These are phyloP conservation scores for Cytospora schulzeri DNA, from an alignment of 2,329 filamentous ascomycete species.

Conservation along the genomic window DNA sequence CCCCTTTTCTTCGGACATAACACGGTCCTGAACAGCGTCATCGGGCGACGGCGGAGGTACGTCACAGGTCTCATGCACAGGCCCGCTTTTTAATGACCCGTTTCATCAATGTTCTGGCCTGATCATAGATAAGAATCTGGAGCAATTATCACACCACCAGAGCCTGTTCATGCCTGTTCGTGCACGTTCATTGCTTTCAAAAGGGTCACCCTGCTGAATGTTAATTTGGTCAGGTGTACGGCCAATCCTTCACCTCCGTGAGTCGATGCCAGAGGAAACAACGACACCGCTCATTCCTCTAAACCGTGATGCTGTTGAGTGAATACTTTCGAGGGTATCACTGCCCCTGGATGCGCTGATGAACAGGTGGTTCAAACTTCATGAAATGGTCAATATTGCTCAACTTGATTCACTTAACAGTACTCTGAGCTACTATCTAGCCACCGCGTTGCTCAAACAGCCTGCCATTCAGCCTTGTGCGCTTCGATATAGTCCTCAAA, in stretches of 20 bases:
- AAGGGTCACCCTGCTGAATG: background rate
- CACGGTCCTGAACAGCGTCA: background rate
- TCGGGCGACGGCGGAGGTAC: constrained; percentile 19
- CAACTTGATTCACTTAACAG: background rate
- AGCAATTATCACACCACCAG: constrained; percentile 13
- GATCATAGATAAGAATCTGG: constrained; percentile 21
- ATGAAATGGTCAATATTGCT: background rate
- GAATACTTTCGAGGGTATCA: background rate
- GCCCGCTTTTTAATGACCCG: constrained; percentile 22
- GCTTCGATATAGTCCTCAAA: constrained; percentile 23
- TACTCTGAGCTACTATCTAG: background rate
- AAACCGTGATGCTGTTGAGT: background rate
- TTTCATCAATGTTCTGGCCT: constrained; percentile 19
- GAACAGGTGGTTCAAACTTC: background rate
- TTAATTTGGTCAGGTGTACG: background rate
- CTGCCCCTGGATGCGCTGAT: background rate
- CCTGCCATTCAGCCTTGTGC: constrained; percentile 24
- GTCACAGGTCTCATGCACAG: constrained; percentile 19
- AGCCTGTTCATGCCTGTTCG: background rate
- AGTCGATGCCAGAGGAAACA: background rate
- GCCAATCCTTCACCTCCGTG: background rate
- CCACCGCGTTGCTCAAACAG: background rate
- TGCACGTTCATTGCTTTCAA: background rate
- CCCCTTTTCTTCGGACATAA: background rate
- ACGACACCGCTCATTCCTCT: background rate